Evolutionary conservation across 1,284 basidiomycete species (phyloP), one percentile per base, ranked within the genome.

Genomic region (Ceratorhiza oryzae-sativae): DNA sequence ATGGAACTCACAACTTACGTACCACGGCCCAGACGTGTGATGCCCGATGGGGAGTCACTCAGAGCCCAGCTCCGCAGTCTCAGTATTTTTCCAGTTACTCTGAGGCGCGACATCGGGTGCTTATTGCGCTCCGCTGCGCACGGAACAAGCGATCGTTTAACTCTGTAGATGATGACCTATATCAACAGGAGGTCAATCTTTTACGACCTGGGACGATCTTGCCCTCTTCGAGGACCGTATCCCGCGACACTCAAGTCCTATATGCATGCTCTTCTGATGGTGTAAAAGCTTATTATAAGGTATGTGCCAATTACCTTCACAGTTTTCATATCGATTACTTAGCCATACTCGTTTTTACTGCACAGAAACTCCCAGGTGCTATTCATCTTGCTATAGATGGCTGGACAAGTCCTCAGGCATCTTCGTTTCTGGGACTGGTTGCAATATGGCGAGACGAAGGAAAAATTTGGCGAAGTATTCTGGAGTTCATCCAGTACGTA

Each of bases 401-500:
- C 13, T 67, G 63, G 63, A 55, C 63, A 23, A 67, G 51, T 25
- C 51, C 63, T 8, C 36, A 30, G 25, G 3, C 63, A 1, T 39
- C 34, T 10, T 55, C 63, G 15, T 27, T 42, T 18, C 63, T 55
- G 30, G 63, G 63, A 3, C 12, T 67, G 8, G 36, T 67, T 30
- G 23, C 27, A 0, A 27, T 55, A 20, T 67, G 63, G 63, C 23
- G 15, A 15, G 63, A 67, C 5, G 32, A 36, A 2, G 49, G 36
- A 41, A 67, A 32, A 18, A 42, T 56, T 41, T 67, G 20, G 15
- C 36, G n/a, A n/a, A n/a, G n/a, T n/a, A n/a, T n/a, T n/a, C n/a
- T n/a, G n/a, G n/a, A 55, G 49, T 67, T 55, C 41, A 18, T 67
- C 25, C 49, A 45, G 63, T 67, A 30, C 39, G 63, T 55, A 12